Evolutionary conservation across 2,329 filamentous ascomycete genomes (phyloP).

Genomic region (Paraphoma sp.): DNA sequence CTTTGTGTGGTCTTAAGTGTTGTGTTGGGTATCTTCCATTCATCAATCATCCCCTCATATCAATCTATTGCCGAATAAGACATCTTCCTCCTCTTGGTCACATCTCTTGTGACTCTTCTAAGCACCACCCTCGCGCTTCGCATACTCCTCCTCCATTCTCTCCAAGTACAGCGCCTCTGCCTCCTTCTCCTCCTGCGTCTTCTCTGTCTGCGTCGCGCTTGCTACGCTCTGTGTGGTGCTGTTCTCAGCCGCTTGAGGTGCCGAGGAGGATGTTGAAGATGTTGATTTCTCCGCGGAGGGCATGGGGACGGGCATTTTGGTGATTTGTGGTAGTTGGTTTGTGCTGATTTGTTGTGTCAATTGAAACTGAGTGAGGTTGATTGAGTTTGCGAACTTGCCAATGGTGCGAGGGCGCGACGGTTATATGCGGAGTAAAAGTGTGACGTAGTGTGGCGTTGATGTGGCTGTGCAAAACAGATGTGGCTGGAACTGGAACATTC

Average conservation of each 20-base stretch:
- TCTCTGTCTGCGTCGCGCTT: slow-evolving; percentile 29
- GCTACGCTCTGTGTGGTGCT: slow-evolving; percentile 35
- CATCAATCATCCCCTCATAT: too few species aligned
- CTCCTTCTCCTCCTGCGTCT: slow-evolving; percentile 40
- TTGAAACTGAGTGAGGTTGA: background rate
- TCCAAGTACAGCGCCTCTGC: slow-evolving; percentile 46
- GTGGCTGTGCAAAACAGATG: slow-evolving; percentile 30
- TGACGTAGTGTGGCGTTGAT: slow-evolving; percentile 1
- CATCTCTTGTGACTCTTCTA: slow-evolving; percentile 13
- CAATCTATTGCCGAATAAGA: background rate
- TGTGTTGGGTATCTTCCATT: slow-evolving; percentile 2
- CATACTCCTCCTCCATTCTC: slow-evolving; percentile 50
- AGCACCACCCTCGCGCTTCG: slow-evolving; percentile 48
- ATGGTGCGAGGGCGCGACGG: background rate
- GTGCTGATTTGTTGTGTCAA: background rate
- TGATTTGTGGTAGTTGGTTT: background rate
- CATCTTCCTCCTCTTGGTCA: background rate
- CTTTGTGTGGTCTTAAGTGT: background rate
- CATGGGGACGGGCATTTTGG: slow-evolving; percentile 37
- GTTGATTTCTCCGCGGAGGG: slow-evolving; percentile 25
- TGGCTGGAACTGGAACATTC: slow-evolving; percentile 35
- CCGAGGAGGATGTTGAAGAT: slow-evolving; percentile 27
- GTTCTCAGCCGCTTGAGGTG: slow-evolving; percentile 29
- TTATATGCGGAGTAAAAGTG: background rate
- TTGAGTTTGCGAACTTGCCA: background rate